Percentiles rank a stretch among this genome's conserved stretches.
Evolutionary conservation across 805 yeast genomes (phyloP).

Genomic region (Starmera pachycereana): DNA sequence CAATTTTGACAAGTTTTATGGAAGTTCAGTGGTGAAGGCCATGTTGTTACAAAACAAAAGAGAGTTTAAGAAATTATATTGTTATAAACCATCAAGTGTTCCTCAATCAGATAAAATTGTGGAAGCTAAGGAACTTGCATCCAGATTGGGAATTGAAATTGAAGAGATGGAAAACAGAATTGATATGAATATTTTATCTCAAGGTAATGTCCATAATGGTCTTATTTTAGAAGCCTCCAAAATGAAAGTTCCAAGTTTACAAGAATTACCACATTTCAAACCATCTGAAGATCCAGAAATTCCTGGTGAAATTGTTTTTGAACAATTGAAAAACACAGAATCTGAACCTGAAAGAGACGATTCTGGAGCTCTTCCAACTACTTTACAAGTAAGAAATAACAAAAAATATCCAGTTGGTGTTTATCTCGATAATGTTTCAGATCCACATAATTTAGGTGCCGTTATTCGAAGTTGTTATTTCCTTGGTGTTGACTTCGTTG

Average conservation of each 20-base stretch:
- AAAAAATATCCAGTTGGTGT: slow-evolving; percentile 52
- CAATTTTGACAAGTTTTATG: too few relatives aligned
- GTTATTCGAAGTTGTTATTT: slow-evolving; percentile 70
- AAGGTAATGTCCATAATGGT: slow-evolving; percentile 74
- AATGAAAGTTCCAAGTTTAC: slow-evolving; percentile 26
- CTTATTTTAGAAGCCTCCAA: slow-evolving; percentile 54
- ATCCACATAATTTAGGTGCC: slow-evolving; percentile 85
- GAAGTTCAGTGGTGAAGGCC: too few relatives aligned
- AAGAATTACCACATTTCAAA: too few relatives aligned
- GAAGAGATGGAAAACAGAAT: slow-evolving; percentile 22
- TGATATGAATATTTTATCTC: slow-evolving; percentile 49
- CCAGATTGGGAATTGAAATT: slow-evolving; percentile 5
- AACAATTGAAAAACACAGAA: slow-evolving; percentile 1
- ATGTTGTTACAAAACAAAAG: too few relatives aligned
- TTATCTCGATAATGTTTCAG: slow-evolving; percentile 70
- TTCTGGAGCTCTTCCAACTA: too few relatives aligned
- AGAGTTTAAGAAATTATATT: too few relatives aligned
- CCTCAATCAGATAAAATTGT: slow-evolving; percentile 1
- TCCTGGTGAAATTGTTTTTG: slow-evolving; percentile 17
- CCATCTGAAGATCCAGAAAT: slow-evolving; percentile 7
- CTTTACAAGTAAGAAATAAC: background rate
- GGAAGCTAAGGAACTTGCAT: slow-evolving; percentile 1
- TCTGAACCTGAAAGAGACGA: too few relatives aligned
- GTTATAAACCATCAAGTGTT: too few relatives aligned
- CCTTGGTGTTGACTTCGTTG: slow-evolving; percentile 73